phyloP scores from a whole-genome alignment of 768 basidiomycete genomes.

The button mushroom (Agaricus bisporus) region DNA sequence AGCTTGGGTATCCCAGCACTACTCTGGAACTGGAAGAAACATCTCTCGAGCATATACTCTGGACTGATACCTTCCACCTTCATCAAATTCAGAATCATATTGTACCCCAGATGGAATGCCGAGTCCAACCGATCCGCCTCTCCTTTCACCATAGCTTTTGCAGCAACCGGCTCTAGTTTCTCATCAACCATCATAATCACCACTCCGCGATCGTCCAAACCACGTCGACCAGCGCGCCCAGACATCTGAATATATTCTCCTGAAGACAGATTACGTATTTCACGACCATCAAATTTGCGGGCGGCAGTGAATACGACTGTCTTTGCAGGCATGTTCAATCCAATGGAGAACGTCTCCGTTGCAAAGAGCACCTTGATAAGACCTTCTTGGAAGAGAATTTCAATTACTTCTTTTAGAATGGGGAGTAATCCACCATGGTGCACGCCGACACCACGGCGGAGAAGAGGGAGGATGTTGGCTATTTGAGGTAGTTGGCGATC shows the following conservation, averaged over 20 bases:
- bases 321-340: constrained; percentile 99
- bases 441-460: constrained; percentile 94
- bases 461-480: constrained; percentile 82
- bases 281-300: constrained; percentile 93
- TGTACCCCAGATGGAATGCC: constrained; percentile 97
- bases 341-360: constrained; percentile 97
- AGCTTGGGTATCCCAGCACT: constrained; percentile 82
- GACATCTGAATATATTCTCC: constrained; percentile 99
- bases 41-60: constrained; percentile 95
- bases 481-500: constrained; percentile 94
- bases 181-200: constrained; percentile 99
- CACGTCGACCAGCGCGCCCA: constrained; percentile 94
- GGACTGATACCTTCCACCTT: constrained; percentile 98
- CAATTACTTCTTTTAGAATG: constrained; percentile 97
- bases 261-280: constrained; percentile 88
- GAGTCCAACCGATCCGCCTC: constrained; percentile 96
- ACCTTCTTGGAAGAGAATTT: constrained; percentile 97
- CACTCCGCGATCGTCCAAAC: constrained; percentile 96
- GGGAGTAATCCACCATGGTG: constrained; percentile 98
- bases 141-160: constrained; percentile 97
- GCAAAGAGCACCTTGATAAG: constrained; percentile 97
- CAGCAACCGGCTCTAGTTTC: constrained; percentile 87
- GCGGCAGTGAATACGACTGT: constrained; percentile 97
- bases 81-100: constrained; percentile 98
- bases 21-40: constrained; percentile 99